Percentiles rank a stretch among this genome's conserved stretches.
Evolutionary conservation across 2,329 filamentous ascomycete genomes (phyloP).

Genomic region (Dactylellina leptospora): DNA sequence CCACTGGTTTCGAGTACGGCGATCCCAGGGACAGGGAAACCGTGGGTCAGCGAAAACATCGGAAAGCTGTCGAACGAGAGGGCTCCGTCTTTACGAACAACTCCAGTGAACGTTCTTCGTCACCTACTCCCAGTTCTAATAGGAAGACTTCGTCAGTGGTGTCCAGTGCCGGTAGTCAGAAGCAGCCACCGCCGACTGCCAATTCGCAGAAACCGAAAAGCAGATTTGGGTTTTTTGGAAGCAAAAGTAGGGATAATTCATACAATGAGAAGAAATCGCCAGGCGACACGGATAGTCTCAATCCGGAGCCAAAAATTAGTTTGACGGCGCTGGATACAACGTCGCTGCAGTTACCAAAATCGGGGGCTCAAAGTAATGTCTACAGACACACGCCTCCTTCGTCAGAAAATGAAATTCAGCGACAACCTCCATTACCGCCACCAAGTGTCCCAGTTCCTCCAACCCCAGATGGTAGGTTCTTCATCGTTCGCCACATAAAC

Average conservation of each 20-base stretch:
- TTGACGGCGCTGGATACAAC: conserved; percentile 31
- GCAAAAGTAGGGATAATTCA: conserved; percentile 22
- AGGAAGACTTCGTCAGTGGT: conserved; percentile 40
- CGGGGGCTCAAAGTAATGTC: conserved; percentile 8
- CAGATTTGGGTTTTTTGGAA: conserved; percentile 45
- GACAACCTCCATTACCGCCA: conserved; percentile 47
- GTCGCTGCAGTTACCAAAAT: conserved; percentile 26
- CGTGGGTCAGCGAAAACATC: conserved; percentile 49
- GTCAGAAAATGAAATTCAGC: conserved; percentile 41
- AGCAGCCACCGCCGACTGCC: conserved; percentile 21
- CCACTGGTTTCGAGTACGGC: conserved; percentile 44
- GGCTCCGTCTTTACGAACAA: conserved; percentile 45
- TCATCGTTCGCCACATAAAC: neutral
- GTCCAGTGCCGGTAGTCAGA: conserved; percentile 33
- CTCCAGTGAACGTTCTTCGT: conserved; percentile 51
- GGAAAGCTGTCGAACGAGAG: conserved; percentile 47
- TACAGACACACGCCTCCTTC: conserved; percentile 36
- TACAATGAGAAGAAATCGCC: conserved; percentile 37
- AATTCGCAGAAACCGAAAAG: conserved; percentile 44
- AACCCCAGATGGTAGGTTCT: conserved; percentile 42
- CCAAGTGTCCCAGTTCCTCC: conserved; percentile 42
- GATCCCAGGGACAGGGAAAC: conserved; percentile 51
- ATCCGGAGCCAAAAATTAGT: conserved; percentile 44
- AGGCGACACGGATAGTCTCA: conserved; percentile 20
- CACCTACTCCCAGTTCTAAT: conserved; percentile 37